Conservation (phyloP, 2,329 filamentous ascomycete species). For the Monilinia polystroma region DNA sequence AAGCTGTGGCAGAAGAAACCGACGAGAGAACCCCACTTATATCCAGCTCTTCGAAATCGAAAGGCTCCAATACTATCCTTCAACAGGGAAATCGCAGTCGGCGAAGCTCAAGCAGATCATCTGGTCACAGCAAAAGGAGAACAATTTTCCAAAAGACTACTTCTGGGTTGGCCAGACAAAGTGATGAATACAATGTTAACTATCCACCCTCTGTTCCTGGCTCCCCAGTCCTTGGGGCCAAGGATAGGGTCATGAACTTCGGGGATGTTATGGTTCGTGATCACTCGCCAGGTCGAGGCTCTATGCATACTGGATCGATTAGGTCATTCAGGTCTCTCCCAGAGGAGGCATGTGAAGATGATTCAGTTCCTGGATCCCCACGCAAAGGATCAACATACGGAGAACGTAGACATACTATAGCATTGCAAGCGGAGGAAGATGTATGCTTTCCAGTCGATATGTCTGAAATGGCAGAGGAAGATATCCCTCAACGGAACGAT, state of each 20-base stretch:
- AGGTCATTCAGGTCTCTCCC: slow-evolving; percentile 28
- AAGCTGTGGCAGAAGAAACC: slow-evolving; percentile 49
- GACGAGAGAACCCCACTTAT: slow-evolving; percentile 58
- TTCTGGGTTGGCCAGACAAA: slow-evolving; percentile 28
- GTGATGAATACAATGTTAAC: slow-evolving; percentile 61
- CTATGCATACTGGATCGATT: slow-evolving; percentile 25
- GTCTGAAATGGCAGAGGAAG: slow-evolving; percentile 80
- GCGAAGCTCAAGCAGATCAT: slow-evolving; percentile 44
- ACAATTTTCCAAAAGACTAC: slow-evolving; percentile 37
- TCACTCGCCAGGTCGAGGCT: slow-evolving; percentile 45
- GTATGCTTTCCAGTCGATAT: slow-evolving; percentile 87
- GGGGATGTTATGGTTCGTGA: slow-evolving; percentile 71
- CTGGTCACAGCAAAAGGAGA: slow-evolving; percentile 44
- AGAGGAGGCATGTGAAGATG: slow-evolving; percentile 36
- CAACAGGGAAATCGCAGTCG: slow-evolving; percentile 32
- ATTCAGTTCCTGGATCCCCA: slow-evolving; percentile 34
- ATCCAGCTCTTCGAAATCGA: slow-evolving; percentile 44
- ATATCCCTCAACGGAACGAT: slow-evolving; percentile 53
- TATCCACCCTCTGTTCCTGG: slow-evolving; percentile 67
- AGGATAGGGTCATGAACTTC: slow-evolving; percentile 56
- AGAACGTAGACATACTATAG: slow-evolving; percentile 56
- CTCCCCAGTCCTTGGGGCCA: slow-evolving; percentile 53
- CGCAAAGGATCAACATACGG: slow-evolving; percentile 34
- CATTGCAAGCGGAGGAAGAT: slow-evolving; percentile 72
- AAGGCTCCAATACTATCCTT: slow-evolving; percentile 33